Evolutionary conservation across 1,284 basidiomycete species (phyloP), one percentile per base, ranked within the genome.

Genomic region (Mrakiaceae sp.): DNA sequence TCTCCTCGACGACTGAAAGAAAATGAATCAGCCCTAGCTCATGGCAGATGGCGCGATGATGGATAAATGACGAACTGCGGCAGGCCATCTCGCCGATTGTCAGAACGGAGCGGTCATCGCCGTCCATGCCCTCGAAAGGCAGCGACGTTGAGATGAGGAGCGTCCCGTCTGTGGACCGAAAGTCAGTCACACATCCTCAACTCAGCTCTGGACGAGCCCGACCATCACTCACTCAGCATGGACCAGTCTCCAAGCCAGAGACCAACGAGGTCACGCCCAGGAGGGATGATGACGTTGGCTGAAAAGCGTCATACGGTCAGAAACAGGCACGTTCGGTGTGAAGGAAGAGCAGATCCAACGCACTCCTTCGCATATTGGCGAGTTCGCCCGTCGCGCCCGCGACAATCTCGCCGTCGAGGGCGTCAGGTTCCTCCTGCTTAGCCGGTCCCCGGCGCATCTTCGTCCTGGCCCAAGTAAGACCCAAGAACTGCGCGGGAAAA

Each of bases 211-310:
- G 40, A 27, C 40, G 27, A 27, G 27, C 27, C 27, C 27, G 2
- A 27, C 27, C 27, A 7, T 8, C 11, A 70, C 73, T 67, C 59
- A 75, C 74, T 68, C 43, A 69, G 51, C 70, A 75, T 74, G 61
- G 75, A 72, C 76, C 76, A 77, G 65, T 76, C 75, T 47, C 76
- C 75, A 43, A 75, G 72, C 74, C 75, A 76, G 71, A 76, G 74
- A 8, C 73, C 73, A 42, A 75, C 73, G 27, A 77, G 69, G 51
- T 77, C 76, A 3, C 72, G 75, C 0, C 74, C 75, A 51, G 72
- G 66, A 4, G 76, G 76, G 44, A 77, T 76, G 47, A 74, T 73
- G 5, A 72, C 70, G 51, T 75, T 39, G n/a, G 5, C 11, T 54
- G 46, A 40, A 40, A 16, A 48, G 51, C 52, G 58, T 64, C 55